Evolutionary conservation across 441 rosid genomes (phyloP), one percentile per base, ranked within the genome.

Genomic region (Eruca vesicaria): DNA sequence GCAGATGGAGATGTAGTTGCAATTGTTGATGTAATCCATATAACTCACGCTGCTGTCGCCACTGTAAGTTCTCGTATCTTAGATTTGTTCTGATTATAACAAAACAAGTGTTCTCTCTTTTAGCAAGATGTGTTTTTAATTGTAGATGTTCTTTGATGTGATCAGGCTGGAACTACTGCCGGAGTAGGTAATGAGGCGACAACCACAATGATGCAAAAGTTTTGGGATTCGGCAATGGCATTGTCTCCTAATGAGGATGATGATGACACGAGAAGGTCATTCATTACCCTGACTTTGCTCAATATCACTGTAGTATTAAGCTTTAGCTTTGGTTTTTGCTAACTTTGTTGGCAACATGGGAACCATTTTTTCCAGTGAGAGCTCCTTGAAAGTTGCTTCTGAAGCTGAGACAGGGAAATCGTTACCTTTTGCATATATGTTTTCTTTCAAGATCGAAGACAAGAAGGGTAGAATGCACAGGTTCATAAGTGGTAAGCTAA

Each of bases 151-250:
- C 43, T 63, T 32, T 21, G n/a, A 73, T 64, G 43, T 58, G 75
- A n/a, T 35, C 80, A 96, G 99, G 97, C 79, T 61, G 97, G 98
- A 69, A 90, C 76, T 70, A 82, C 92, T 68, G 78, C 86, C 58
- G 99, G 91, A 75, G 79, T 84, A 76, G 86, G 76, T 66, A 87
- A 79, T 68, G 99, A 96, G 84, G 85, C 91, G 57, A 79, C 94
- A 32, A 87, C 80, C 85, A 77, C 96, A 16, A 84, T 94, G 97
- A 93, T 93, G 97, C 99, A 93, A 66, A 96, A 88, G 82, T 96
- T 96, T 84, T 96, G 99, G 98, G 99, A 96, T 85, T 93, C 99
- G 59, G 97, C 98, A 52, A 88, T 93, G 92, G 90, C 90, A 23
- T 72, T 84, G 65, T 85, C 90, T 79, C 92, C 92, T 53, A 64